Conservation (phyloP, 768 basidiomycete species). For the Crepidotus variabilis region DNA sequence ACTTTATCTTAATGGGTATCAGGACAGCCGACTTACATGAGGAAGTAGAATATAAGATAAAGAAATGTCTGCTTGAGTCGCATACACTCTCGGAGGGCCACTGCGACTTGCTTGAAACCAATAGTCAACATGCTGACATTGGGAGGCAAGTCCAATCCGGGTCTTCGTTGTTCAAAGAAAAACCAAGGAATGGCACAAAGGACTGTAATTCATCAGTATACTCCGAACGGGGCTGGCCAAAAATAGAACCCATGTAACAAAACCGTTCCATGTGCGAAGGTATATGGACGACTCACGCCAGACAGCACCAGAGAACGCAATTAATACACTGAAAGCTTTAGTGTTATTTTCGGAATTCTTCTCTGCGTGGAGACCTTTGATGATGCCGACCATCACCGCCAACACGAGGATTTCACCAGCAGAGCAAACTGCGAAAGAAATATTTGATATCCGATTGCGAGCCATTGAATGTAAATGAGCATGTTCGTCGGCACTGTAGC, state of each 20-base stretch:
- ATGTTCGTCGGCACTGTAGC: too few species aligned
- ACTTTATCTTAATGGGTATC: neutral
- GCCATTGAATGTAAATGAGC: conserved; percentile 42
- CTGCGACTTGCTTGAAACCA: conserved; percentile 64
- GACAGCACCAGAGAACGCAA: too few species aligned
- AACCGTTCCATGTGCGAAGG: too few species aligned
- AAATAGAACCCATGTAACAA: too few species aligned
- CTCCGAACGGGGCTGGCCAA: too few species aligned
- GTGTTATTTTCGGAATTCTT: too few species aligned
- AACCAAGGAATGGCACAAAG: too few species aligned
- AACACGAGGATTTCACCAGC: conserved; percentile 69
- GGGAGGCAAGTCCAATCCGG: conserved; percentile 58
- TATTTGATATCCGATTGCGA: conserved; percentile 71
- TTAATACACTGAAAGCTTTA: too few species aligned
- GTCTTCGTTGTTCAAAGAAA: conserved; percentile 22
- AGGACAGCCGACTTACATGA: conserved; percentile 47
- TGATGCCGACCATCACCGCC: conserved; percentile 43
- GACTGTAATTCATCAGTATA: too few species aligned
- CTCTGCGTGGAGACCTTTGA: too few species aligned
- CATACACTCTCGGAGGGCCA: conserved; percentile 61
- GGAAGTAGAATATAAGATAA: conserved; percentile 72
- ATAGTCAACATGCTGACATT: conserved; percentile 55
- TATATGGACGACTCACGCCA: too few species aligned
- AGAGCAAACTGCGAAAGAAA: conserved; percentile 69
- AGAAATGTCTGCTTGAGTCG: conserved; percentile 70